Evolutionary conservation across 371 early-diverging fungal genomes (phyloP).

Genomic region (Entomophthora muscae): DNA sequence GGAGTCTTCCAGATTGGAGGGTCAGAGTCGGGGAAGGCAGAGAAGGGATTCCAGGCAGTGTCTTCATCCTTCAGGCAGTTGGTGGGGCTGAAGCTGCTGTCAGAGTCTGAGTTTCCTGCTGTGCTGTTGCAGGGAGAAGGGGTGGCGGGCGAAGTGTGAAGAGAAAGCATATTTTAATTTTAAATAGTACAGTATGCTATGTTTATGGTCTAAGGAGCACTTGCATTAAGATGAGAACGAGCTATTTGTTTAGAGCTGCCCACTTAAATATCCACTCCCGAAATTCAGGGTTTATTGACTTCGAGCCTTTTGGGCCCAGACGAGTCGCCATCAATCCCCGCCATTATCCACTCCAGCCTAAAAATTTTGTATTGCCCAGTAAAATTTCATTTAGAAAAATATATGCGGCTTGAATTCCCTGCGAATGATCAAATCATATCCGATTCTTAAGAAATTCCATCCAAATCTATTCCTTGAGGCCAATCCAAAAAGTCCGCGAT

Average conservation of each 20-base stretch:
- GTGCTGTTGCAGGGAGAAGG: background rate
- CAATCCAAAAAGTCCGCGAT: background rate
- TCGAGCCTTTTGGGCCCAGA: background rate
- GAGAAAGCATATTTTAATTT: background rate
- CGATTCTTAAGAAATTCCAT: background rate
- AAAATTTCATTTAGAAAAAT: no score
- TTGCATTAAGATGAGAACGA: background rate
- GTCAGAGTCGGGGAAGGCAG: background rate
- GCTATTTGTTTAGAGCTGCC: background rate
- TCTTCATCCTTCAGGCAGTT: background rate
- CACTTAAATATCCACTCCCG: background rate
- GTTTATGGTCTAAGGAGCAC: background rate
- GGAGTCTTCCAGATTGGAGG: background rate
- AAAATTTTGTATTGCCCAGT: background rate
- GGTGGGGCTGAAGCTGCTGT: background rate
- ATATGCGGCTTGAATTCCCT: no score
- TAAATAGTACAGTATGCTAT: background rate
- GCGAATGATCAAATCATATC: background rate
- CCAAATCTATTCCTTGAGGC: background rate
- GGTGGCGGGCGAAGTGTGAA: background rate
- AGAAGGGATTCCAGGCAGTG: background rate
- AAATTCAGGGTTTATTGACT: background rate
- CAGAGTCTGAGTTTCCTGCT: background rate
- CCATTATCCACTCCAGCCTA: background rate
- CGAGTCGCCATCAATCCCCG: background rate